Conservation (phyloP, 2,329 filamentous ascomycete species). For the Aspergillus pseudoterreus region DNA sequence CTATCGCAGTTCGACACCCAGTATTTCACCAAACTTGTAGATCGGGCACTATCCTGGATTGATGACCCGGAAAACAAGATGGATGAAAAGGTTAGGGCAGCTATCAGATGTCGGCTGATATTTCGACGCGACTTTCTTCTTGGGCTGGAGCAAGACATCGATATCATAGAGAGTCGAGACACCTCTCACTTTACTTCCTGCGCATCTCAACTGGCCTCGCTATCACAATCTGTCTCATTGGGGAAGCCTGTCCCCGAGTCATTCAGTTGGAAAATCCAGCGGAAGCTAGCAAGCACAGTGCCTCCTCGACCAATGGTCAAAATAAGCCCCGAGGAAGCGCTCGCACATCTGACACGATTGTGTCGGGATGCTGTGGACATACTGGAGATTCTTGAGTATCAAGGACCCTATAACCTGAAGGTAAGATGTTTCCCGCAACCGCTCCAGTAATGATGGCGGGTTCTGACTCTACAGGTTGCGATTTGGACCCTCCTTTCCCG, state of each 20-base stretch:
- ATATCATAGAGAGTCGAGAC: conserved; percentile 27
- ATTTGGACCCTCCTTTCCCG: conserved; percentile 71
- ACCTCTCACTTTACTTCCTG: conserved; percentile 30
- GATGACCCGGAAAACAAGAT: conserved; percentile 32
- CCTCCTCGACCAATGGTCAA: conserved; percentile 87
- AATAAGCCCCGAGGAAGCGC: conserved; percentile 67
- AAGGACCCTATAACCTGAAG: conserved; percentile 65
- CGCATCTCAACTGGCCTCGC: conserved; percentile 46
- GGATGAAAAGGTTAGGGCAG: conserved; percentile 42
- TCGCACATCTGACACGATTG: conserved; percentile 65
- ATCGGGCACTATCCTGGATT: conserved; percentile 54
- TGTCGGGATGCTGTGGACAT: conserved; percentile 69
- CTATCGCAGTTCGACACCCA: conserved; percentile 60
- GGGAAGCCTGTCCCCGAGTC: conserved; percentile 67
- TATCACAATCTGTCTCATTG: conserved; percentile 60
- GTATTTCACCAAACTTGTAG: conserved; percentile 54
- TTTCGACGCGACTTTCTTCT: conserved; percentile 56
- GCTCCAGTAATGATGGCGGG: conserved; percentile 7
- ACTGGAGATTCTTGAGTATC: conserved; percentile 64
- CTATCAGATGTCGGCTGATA: conserved; percentile 62
- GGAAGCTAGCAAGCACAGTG: conserved; percentile 88
- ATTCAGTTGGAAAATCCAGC: conserved; percentile 86
- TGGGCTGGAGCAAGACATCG: conserved; percentile 36
- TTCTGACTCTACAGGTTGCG: conserved; percentile 55
- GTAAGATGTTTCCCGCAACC: conserved; percentile 40